These are phyloP conservation scores for Fusarium poae DNA, from an alignment of 2,329 filamentous ascomycete species.

Conservation along the genomic window DNA sequence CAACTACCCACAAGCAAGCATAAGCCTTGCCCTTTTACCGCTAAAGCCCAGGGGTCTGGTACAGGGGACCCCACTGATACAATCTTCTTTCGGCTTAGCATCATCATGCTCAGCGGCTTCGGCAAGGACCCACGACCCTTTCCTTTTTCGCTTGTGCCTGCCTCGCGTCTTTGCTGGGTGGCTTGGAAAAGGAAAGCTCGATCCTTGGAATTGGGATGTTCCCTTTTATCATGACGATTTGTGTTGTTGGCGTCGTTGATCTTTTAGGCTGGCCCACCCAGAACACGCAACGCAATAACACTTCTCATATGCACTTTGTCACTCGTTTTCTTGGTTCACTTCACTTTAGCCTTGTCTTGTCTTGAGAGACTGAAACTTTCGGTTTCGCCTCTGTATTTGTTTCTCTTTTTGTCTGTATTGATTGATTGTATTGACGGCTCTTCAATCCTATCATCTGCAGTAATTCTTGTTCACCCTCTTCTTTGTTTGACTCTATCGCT, in stretches of 20 bases:
- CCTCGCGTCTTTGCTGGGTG: background rate
- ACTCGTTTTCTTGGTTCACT: conserved; percentile 16
- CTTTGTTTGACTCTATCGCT: conserved; percentile 2
- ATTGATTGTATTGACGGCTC: conserved; percentile 21
- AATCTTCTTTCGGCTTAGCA: background rate
- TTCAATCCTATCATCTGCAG: conserved; percentile 8
- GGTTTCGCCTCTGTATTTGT: conserved; percentile 15
- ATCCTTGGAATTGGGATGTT: conserved; percentile 47
- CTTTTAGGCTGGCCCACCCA: conserved; percentile 29
- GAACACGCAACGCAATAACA: conserved; percentile 32
- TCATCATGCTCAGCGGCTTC: conserved; percentile 9
- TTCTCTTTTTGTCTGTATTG: conserved; percentile 18
- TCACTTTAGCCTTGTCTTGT: conserved; percentile 22
- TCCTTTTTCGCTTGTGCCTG: conserved; percentile 7
- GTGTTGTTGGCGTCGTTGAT: conserved; percentile 25
- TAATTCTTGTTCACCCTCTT: conserved; percentile 5
- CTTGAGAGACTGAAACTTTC: conserved; percentile 11
- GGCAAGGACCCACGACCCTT: conserved; percentile 27
- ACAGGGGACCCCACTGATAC: conserved; percentile 23
- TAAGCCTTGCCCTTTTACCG: conserved; percentile 28
- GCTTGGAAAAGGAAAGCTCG: conserved; percentile 5
- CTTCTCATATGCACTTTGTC: conserved; percentile 25
- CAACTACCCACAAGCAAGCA: conserved; percentile 5
- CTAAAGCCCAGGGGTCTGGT: conserved; percentile 27
- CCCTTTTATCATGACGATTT: conserved; percentile 40